Evolutionary conservation across 768 basidiomycete species (phyloP).

Genomic region (Phanerochaete carnosa): DNA sequence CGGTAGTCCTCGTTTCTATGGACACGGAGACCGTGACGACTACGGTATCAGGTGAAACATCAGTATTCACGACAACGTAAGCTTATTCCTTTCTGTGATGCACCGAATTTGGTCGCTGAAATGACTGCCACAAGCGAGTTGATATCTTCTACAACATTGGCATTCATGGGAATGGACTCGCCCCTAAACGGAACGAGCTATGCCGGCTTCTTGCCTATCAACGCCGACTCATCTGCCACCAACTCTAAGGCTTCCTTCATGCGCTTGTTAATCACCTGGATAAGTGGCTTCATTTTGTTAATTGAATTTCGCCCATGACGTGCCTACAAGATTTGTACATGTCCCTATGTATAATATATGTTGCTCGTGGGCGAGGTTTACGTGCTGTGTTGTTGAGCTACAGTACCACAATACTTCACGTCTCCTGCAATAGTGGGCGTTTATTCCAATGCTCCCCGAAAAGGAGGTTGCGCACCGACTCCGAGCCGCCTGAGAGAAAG

Average conservation of each 20-base stretch:
- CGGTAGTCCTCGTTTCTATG: constrained; percentile 17
- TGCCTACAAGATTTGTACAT: too few relatives aligned
- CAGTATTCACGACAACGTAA: constrained; percentile 10
- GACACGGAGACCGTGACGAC: constrained; percentile 6
- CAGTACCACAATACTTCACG: background rate
- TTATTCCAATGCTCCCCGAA: background rate
- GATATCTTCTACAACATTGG: constrained; percentile 16
- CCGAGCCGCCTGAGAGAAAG: constrained; percentile 3
- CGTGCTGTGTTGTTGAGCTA: too few relatives aligned
- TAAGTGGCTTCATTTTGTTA: background rate
- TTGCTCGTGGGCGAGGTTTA: too few relatives aligned
- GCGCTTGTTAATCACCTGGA: background rate
- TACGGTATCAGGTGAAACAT: background rate
- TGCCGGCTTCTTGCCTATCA: constrained; percentile 25
- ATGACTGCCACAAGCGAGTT: constrained; percentile 5
- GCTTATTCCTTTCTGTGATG: background rate
- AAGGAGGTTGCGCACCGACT: background rate
- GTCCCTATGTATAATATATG: too few relatives aligned
- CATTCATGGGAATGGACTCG: constrained; percentile 13
- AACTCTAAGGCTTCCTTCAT: background rate
- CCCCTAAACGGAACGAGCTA: constrained; percentile 7
- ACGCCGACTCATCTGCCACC: constrained; percentile 1
- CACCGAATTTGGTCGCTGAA: background rate
- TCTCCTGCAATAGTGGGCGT: background rate
- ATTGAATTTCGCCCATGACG: too few relatives aligned